Base-by-base conservation (phyloP, 2,329 filamentous ascomycete species). In the Arthrinium puccinioides region DNA sequence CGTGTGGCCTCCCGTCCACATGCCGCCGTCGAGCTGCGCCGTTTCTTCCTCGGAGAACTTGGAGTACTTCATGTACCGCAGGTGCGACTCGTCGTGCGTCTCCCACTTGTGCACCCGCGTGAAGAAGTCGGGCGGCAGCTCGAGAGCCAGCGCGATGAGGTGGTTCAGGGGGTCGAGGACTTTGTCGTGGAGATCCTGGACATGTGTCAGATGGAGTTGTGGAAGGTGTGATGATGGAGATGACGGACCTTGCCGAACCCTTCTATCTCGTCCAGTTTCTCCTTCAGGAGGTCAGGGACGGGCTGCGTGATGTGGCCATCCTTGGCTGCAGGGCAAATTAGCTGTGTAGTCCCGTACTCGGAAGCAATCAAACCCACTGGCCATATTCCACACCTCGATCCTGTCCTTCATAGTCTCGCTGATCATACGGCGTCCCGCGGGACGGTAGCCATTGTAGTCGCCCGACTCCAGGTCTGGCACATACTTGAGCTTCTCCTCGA, bases 401-500 rank as follows among this genome's bases (percentile, higher is more conserved):
- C 43, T 45, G 23, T 45, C 43, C 10, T 29, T 24, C 6, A 41
- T 21, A 9, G 41, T 41, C 5, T 38, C 41, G 21, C 32, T 32
- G 11, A 45, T 36, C 10, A 37, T 21, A 4, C 52, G 44, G 13
- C 55, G 45, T 0, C 70, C 72, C 2, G 64, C 63, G 7, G 71
- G 70, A 6, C 68, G 56, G 36, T 74, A 76, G 1, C 74, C 74
- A 32, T 78, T 78, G 50, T 77, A 78, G 30, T 72, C 70, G 0
- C 72, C 74, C 1, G 56, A 56, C 6, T 65, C 67, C 0, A 73
- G 55, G 26, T 74, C 60, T 4, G 62, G 57, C 3, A 52, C 46
- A 21, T 71, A 77, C 47, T 76, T 75, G 38, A 78, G 62, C 51
- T 81, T 81, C 51, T 81, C 75, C 9, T 75, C 70, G 0, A 72